These are phyloP conservation scores for Stemphylium vesicarium DNA, from an alignment of 2,329 filamentous ascomycete species.

Conservation along the genomic window DNA sequence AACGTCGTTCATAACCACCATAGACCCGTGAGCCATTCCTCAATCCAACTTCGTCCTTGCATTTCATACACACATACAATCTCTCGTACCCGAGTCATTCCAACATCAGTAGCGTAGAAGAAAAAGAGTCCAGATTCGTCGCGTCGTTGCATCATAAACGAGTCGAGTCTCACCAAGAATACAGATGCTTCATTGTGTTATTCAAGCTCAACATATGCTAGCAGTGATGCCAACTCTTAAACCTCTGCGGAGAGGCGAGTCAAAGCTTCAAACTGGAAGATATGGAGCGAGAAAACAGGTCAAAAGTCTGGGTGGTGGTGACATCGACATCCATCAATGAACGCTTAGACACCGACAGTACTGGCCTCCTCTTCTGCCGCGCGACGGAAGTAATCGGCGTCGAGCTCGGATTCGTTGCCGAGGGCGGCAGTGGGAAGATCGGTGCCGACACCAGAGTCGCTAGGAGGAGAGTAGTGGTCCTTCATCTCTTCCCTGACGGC, in stretches of 20 bases:
- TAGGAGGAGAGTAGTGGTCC: slow-evolving; percentile 32
- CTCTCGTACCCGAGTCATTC: neutral
- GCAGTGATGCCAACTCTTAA: slow-evolving; percentile 18
- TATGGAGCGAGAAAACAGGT: slow-evolving; percentile 6
- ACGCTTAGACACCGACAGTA: slow-evolving; percentile 33
- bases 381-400: slow-evolving; percentile 47
- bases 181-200: neutral
- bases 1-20: neutral
- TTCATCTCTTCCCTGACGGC: slow-evolving; percentile 40
- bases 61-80: neutral
- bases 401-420: slow-evolving; percentile 26
- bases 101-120: neutral
- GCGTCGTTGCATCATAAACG: neutral
- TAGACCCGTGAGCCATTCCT: neutral
- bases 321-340: neutral
- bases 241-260: slow-evolving; percentile 10
- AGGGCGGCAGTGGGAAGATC: slow-evolving; percentile 45
- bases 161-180: neutral
- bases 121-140: neutral
- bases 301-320: neutral
- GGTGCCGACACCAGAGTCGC: slow-evolving; percentile 48
- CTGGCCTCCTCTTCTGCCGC: slow-evolving; percentile 48
- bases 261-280: slow-evolving; percentile 16
- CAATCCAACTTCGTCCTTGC: too few species aligned
- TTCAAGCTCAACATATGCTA: slow-evolving; percentile 6